Percentiles rank a stretch among this genome's conserved stretches.
Conservation (phyloP, 352 stramenopile genomes). For the Phytophthora sansomeana region DNA sequence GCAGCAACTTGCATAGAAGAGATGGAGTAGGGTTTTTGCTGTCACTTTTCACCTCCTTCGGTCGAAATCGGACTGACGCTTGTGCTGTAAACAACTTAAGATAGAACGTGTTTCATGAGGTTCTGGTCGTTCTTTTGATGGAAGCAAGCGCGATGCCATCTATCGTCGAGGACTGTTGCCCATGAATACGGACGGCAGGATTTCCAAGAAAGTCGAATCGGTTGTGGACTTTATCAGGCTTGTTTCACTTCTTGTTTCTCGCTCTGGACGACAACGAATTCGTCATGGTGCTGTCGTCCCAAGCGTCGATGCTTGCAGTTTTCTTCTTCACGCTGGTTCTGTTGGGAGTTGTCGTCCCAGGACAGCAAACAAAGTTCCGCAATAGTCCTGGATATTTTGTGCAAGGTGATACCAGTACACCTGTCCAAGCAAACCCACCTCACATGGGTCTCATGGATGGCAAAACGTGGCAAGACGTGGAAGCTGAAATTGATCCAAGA, state of each 20-base stretch:
- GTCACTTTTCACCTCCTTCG: constrained; percentile 1
- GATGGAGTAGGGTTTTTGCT: too few species aligned
- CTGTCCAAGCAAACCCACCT: constrained; percentile 20
- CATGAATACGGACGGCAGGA: too few species aligned
- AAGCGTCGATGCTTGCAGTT: neutral
- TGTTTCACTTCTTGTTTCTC: constrained; percentile 7
- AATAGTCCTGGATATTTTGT: constrained; percentile 33
- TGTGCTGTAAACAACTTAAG: constrained; percentile 36
- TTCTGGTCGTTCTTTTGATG: constrained; percentile 12
- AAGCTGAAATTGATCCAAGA: constrained; percentile 17
- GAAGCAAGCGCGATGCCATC: constrained; percentile 12
- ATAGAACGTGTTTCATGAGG: constrained; percentile 24
- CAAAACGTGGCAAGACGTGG: constrained; percentile 39
- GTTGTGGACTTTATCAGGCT: neutral
- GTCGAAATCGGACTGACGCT: constrained; percentile 17
- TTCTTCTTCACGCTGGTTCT: constrained; percentile 15
- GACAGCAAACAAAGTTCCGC: constrained; percentile 9
- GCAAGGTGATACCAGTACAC: constrained; percentile 21
- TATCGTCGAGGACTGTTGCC: too few species aligned
- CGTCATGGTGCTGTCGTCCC: neutral
- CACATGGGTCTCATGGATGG: constrained; percentile 37
- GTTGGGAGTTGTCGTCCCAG: constrained; percentile 2
- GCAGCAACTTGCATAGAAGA: constrained; percentile 14
- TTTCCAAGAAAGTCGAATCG: neutral
- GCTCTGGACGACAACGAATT: neutral